Percentiles rank a stretch among this genome's conserved stretches.
phyloP scores from a whole-genome alignment of 176 grass and related monocot genomes.

The Carex kokanica region DNA sequence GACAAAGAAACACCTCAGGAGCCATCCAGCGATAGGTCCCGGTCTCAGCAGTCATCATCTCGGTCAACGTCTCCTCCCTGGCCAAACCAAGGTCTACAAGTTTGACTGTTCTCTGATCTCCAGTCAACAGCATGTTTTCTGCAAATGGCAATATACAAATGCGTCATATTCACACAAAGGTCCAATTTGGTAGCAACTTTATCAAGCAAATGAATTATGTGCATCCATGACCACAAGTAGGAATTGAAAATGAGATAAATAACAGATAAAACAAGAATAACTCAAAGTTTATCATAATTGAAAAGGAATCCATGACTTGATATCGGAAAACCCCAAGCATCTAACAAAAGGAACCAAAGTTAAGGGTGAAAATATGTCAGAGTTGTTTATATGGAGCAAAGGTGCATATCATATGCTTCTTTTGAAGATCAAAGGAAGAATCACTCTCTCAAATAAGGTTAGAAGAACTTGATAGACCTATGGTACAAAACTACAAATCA shows the following conservation, averaged over 20 bases:
- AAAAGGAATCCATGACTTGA: not conserved
- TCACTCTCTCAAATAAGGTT: not conserved
- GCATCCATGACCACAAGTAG: not conserved
- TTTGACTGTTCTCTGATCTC: constrained; percentile 88
- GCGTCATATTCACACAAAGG: not conserved
- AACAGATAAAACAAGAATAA: not conserved
- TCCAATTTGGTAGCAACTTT: constrained; percentile 25
- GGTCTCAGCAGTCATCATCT: constrained; percentile 99
- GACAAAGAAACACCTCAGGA: constrained; percentile 60
- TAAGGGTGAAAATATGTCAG: not conserved
- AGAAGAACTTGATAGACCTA: not conserved
- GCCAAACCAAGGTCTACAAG: constrained; percentile 99
- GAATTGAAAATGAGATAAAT: not conserved
- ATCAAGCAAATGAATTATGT: not conserved
- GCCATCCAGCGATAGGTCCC: constrained; percentile 99
- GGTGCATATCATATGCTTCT: too few relatives aligned
- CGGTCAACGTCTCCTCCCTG: constrained; percentile 95
- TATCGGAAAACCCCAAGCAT: not conserved
- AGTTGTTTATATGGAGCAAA: too few relatives aligned
- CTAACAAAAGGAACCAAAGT: not conserved
- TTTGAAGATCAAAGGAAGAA: not conserved
- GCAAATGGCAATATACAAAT: constrained; percentile 4
- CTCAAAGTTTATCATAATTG: not conserved
- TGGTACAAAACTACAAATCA: not conserved
- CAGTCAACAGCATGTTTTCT: constrained; percentile 87